A percentile compares a stretch with the other conserved stretches of the same genome.
Conservation (phyloP, 768 basidiomycete species). For the Amanita molliuscula region DNA sequence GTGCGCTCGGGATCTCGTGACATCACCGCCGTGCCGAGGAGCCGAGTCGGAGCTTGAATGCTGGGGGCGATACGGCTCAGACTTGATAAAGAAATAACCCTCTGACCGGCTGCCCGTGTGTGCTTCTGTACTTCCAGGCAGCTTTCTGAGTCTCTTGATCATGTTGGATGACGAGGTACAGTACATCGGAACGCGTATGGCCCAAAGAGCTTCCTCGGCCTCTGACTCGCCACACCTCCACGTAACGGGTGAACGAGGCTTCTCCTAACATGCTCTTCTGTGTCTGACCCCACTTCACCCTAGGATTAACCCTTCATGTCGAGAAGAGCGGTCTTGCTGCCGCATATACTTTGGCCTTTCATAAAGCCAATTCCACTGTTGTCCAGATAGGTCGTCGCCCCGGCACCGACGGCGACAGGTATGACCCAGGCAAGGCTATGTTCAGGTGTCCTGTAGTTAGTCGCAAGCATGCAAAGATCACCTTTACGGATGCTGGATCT, state of each 20-base stretch:
- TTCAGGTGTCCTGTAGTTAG: constrained; percentile 76
- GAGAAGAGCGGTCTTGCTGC: constrained; percentile 38
- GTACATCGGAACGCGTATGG: constrained; percentile 38
- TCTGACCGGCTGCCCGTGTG: background rate
- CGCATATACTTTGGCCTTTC: constrained; percentile 39
- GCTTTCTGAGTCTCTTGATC: background rate
- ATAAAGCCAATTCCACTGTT: constrained; percentile 35
- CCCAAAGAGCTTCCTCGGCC: constrained; percentile 12
- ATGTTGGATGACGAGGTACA: constrained; percentile 53
- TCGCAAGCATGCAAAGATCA: constrained; percentile 68
- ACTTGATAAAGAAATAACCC: constrained; percentile 1
- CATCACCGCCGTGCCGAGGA: background rate
- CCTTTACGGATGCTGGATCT: constrained; percentile 59
- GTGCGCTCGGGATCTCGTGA: background rate
- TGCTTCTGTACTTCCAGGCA: background rate
- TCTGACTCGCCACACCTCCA: constrained; percentile 19
- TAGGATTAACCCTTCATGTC: constrained; percentile 53
- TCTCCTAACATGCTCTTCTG: constrained; percentile 12
- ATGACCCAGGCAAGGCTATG: constrained; percentile 39
- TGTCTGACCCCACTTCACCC: constrained; percentile 11
- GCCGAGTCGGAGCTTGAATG: constrained; percentile 4
- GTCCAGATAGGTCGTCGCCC: constrained; percentile 65
- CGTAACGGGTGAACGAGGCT: constrained; percentile 30
- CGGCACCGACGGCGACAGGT: constrained; percentile 30
- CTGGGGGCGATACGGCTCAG: background rate